Percentiles rank a stretch among this genome's conserved stretches.
These are phyloP conservation scores for Chloris gayana DNA, from an alignment of 176 grass and related monocot species.

Conservation along the genomic window DNA sequence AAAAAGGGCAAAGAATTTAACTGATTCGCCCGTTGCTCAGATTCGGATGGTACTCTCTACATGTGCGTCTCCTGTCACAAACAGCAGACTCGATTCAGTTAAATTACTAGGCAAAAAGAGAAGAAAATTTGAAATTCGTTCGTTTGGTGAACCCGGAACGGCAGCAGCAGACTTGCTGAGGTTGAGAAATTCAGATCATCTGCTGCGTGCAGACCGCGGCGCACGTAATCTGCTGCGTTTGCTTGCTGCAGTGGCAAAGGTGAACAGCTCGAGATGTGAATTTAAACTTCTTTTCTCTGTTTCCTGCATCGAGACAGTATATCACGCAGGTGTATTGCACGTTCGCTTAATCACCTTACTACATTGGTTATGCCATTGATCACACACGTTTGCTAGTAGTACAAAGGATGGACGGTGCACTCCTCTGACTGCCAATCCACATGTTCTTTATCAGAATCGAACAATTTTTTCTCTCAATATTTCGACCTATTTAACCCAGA, in stretches of 20 bases:
- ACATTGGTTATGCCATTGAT: not conserved
- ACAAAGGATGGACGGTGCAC: not conserved
- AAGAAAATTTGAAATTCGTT: not conserved
- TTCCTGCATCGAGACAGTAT: not conserved
- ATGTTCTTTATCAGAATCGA: not conserved
- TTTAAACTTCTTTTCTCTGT: not conserved
- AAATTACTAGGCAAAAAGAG: too few relatives aligned
- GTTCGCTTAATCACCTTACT: not conserved
- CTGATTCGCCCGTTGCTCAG: not conserved
- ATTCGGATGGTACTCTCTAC: slow-evolving; percentile 28
- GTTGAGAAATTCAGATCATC: not conserved
- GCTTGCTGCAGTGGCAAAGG: slow-evolving; percentile 49
- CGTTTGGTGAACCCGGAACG: not conserved
- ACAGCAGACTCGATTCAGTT: not conserved
- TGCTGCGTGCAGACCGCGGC: slow-evolving; percentile 16
- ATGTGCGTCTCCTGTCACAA: slow-evolving; percentile 28
- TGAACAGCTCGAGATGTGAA: slow-evolving; percentile 44
- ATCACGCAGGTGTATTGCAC: not conserved
- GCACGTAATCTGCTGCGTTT: slow-evolving; percentile 33
- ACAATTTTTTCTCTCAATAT: not conserved
- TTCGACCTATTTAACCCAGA: not conserved
- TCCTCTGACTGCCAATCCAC: not conserved
- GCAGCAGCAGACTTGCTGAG: not conserved
- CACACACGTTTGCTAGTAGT: not conserved
- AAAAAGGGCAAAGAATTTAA: slow-evolving; percentile 8